These are phyloP conservation scores for Chalciporus piperatus DNA, from an alignment of 768 basidiomycete species.

Conservation along the genomic window DNA sequence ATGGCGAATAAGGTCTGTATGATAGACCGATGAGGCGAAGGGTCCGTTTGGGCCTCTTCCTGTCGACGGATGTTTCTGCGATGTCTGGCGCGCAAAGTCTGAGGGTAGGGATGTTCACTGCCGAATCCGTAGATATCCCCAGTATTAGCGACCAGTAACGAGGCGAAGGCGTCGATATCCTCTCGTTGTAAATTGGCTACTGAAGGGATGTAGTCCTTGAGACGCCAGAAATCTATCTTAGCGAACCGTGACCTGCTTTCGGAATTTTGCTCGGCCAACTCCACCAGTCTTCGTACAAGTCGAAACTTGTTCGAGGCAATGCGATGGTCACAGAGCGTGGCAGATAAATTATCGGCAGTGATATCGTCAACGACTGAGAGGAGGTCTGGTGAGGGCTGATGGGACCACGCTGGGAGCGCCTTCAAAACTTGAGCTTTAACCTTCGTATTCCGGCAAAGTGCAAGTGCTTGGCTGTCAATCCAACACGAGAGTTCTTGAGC, in stretches of 20 bases:
- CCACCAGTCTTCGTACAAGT: constrained; percentile 61
- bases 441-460: constrained; percentile 38
- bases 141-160: constrained; percentile 54
- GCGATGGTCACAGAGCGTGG: constrained; percentile 55
- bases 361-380: constrained; percentile 44
- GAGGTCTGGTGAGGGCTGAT: constrained; percentile 50
- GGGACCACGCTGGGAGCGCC: constrained; percentile 77
- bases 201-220: constrained; percentile 74
- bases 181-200: constrained; percentile 52
- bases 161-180: constrained; percentile 72
- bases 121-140: constrained; percentile 64
- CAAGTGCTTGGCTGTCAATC: constrained; percentile 55
- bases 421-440: constrained; percentile 44
- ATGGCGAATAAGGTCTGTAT: constrained; percentile 53
- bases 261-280: constrained; percentile 39
- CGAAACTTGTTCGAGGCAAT: constrained; percentile 76
- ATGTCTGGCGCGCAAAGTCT: constrained; percentile 42
- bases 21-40: constrained; percentile 47
- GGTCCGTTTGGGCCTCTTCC: constrained; percentile 17
- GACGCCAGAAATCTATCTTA: constrained; percentile 72
- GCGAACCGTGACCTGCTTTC: constrained; percentile 49
- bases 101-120: constrained; percentile 44
- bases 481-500: constrained; percentile 55
- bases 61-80: constrained; percentile 9
- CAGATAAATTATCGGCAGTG: constrained; percentile 46